Evolutionary conservation across 1,284 basidiomycete species (phyloP).

Genomic region (Cystobasidium slooffiae): DNA sequence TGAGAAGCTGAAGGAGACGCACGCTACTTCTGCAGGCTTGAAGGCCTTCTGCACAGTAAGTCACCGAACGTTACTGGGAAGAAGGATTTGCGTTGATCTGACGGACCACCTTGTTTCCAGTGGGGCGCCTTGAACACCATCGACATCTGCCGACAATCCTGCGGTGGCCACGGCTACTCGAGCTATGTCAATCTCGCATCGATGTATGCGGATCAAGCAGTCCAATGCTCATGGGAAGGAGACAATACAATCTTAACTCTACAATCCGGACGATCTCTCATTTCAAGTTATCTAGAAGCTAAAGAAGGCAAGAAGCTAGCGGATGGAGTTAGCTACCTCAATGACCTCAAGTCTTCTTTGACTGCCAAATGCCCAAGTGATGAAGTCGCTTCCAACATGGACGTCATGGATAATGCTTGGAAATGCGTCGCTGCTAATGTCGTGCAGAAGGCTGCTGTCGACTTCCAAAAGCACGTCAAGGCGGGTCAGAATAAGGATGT

Average conservation of each 20-base stretch:
- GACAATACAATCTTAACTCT: conserved; percentile 61
- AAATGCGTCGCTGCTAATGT: conserved; percentile 62
- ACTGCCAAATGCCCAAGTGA: conserved; percentile 57
- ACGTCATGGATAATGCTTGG: conserved; percentile 62
- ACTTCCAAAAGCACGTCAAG: conserved; percentile 59
- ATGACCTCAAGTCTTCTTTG: conserved; percentile 57
- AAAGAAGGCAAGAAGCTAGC: conserved; percentile 60
- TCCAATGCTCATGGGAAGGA: conserved; percentile 65
- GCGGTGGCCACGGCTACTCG: conserved; percentile 65
- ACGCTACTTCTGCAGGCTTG: conserved; percentile 64
- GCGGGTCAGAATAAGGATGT: conserved; percentile 61
- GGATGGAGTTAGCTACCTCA: conserved; percentile 62
- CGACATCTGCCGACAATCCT: conserved; percentile 63
- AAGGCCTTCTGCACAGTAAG: conserved; percentile 64
- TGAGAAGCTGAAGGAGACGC: conserved; percentile 65
- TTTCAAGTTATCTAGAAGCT: conserved; percentile 61
- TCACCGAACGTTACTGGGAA: too few species aligned
- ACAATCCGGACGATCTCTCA: conserved; percentile 63
- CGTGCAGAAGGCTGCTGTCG: conserved; percentile 63
- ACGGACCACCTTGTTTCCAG: not conserved
- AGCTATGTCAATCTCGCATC: conserved; percentile 63
- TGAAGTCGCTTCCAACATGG: conserved; percentile 54
- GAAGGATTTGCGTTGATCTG: not conserved
- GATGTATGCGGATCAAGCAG: conserved; percentile 64
- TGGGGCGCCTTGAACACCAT: conserved; percentile 65